Evolutionary conservation across 1,139 yeast genomes (phyloP).

Genomic region (Lodderomyces margitis): DNA sequence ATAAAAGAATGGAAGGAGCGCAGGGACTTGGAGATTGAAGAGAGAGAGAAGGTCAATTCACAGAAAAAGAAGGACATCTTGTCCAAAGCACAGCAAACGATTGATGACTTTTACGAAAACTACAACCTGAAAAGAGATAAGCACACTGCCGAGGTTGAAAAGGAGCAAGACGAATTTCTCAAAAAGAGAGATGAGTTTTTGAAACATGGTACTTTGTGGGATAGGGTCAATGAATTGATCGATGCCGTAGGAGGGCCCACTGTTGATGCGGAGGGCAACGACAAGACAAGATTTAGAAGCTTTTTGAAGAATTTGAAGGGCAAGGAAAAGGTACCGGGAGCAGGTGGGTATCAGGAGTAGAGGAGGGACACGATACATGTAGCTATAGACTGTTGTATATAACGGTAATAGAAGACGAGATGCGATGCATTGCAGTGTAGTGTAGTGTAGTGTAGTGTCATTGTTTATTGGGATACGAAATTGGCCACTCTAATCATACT

Average conservation of each 20-base stretch:
- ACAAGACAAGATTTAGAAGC: slow-evolving; percentile 71
- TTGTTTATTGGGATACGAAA: slow-evolving; percentile 18
- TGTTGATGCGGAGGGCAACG: slow-evolving; percentile 21
- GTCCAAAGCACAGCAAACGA: slow-evolving; percentile 77
- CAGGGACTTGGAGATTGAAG: slow-evolving; percentile 74
- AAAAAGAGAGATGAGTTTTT: slow-evolving; percentile 78
- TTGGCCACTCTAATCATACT: slow-evolving; percentile 21
- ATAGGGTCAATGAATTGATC: slow-evolving; percentile 60
- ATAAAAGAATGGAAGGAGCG: slow-evolving; percentile 82
- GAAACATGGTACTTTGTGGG: slow-evolving; percentile 84
- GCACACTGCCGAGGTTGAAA: slow-evolving; percentile 59
- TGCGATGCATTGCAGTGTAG: too few species aligned
- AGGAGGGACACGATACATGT: not conserved
- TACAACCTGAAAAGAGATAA: slow-evolving; percentile 85
- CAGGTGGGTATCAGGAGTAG: slow-evolving; percentile 29
- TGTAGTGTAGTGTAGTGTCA: not conserved
- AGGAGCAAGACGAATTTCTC: slow-evolving; percentile 70
- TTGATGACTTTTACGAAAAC: slow-evolving; percentile 92
- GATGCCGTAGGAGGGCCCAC: slow-evolving; percentile 44
- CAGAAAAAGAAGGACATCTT: slow-evolving; percentile 68
- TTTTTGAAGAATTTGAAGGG: slow-evolving; percentile 64
- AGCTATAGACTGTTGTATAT: not conserved
- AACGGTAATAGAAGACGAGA: not conserved
- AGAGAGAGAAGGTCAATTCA: slow-evolving; percentile 74
- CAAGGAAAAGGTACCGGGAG: slow-evolving; percentile 71